Base-by-base conservation (phyloP, 257 asterid species). In the Cordia subcordata region DNA sequence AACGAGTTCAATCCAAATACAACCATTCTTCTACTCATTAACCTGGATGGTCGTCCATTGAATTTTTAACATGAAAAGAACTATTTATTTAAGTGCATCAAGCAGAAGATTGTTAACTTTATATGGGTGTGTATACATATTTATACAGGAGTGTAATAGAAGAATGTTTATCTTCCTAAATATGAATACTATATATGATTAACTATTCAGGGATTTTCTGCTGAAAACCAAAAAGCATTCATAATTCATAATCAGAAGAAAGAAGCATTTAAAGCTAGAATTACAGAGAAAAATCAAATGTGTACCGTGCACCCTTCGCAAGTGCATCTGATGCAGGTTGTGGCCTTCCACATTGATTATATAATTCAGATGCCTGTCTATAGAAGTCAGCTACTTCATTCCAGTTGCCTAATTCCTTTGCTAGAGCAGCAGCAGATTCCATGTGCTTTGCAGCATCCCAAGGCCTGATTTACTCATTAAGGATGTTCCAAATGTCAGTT, bases 401-500 rank as follows among this genome's bases (percentile, higher is more conserved):
- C 99, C 96, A 93, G 71, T 77, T 83, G 50, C 88, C 77, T 27
- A 86, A 60, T 55, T 93, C 95, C 77, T 85, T 93, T 1, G 97
- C 97, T 21, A 85, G 59, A 64, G 90, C 81, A 69, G 83, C 97
- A 42, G 99, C 97, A 66, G 96, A 83, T 61, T 93, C 97, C 99
- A 93, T 86, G 53, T 83, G 96, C 60, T 79, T 93, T 18, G 99
- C 99, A 78, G 97, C 99, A 80, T 93, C 99, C 97, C 97, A 93
- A 55, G 99, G 96, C 73, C 97, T 92, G 80, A 64, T 72, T 67
- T 72, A 77, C 59, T 54, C 53, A 72, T 76, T 74, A 86, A 79
- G 79, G 73, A 72, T 45, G 45, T 40, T n/a, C 63, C 61, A 60
- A 58, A 57, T 42, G 14, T 20, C 44, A 13, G 33, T 32, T 57